phyloP scores from a whole-genome alignment of 2,329 filamentous ascomycete genomes.

The Stachybotrys echinatus region DNA sequence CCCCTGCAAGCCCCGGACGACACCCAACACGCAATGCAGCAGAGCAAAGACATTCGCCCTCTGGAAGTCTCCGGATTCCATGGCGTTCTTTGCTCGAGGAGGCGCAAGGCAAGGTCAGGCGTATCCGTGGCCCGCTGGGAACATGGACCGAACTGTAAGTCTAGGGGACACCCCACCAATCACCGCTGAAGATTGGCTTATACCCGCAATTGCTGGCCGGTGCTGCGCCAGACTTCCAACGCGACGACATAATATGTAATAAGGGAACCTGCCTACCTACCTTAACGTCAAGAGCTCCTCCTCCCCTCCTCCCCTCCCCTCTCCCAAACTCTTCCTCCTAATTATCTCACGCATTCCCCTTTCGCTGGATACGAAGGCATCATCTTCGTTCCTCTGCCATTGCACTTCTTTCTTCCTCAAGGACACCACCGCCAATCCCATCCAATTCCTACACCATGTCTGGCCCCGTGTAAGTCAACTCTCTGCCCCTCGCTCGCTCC shows the following conservation, averaged over 20 bases:
- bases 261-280: neutral
- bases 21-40: too few species aligned
- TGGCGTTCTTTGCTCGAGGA: too few species aligned
- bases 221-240: neutral
- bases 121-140: neutral
- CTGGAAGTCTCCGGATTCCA: too few species aligned
- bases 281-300: neutral
- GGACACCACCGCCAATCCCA: neutral
- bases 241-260: neutral
- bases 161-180: neutral
- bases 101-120: too few species aligned
- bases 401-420: neutral
- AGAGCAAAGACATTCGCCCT: too few species aligned
- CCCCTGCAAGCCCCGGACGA: too few species aligned
- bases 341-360: neutral
- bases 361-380: neutral
- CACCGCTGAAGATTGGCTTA: neutral
- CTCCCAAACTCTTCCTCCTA: neutral
- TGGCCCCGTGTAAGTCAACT: constrained; percentile 60
- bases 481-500: constrained; percentile 16
- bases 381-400: neutral
- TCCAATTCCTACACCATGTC: constrained; percentile 44
- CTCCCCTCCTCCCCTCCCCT: neutral
- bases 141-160: neutral
- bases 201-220: neutral